phyloP scores from a whole-genome alignment of 768 basidiomycete species.

The Psilocybe cubensis region DNA sequence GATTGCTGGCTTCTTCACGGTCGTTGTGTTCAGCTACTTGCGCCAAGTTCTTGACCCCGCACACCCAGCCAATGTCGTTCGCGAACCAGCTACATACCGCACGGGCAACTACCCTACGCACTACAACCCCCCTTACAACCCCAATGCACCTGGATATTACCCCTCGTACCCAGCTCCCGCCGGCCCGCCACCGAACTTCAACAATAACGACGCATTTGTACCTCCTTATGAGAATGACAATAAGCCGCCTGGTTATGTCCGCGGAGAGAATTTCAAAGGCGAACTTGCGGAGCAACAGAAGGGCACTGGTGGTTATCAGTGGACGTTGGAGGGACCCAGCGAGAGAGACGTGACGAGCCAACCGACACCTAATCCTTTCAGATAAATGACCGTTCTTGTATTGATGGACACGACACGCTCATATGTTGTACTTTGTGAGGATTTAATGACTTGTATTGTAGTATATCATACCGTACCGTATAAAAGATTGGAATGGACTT shows the following conservation, averaged over 20 bases:
- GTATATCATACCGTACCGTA: background rate
- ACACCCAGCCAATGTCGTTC: conserved; percentile 52
- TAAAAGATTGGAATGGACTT: background rate
- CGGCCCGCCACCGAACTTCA: conserved; percentile 47
- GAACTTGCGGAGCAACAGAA: conserved; percentile 39
- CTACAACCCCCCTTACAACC: conserved; percentile 65
- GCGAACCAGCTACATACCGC: conserved; percentile 46
- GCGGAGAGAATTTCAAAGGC: conserved; percentile 30
- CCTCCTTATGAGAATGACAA: conserved; percentile 37
- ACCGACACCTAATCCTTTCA: conserved; percentile 24
- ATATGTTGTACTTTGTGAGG: background rate
- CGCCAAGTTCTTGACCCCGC: conserved; percentile 76
- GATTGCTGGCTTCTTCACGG: conserved; percentile 62
- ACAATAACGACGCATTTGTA: conserved; percentile 38
- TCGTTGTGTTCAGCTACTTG: conserved; percentile 71
- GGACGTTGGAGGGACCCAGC: conserved; percentile 42
- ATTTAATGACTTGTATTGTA: background rate
- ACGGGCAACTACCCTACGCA: conserved; percentile 45
- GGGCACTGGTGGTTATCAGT: conserved; percentile 51
- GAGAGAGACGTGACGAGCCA: conserved; percentile 45
- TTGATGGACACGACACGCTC: background rate
- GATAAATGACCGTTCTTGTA: conserved; percentile 1
- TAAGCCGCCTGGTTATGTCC: conserved; percentile 55
- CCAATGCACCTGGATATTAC: conserved; percentile 25
- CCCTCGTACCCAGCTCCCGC: conserved; percentile 50